Conservation (phyloP, 139 green algal species). For the Nannochloris sp. region DNA sequence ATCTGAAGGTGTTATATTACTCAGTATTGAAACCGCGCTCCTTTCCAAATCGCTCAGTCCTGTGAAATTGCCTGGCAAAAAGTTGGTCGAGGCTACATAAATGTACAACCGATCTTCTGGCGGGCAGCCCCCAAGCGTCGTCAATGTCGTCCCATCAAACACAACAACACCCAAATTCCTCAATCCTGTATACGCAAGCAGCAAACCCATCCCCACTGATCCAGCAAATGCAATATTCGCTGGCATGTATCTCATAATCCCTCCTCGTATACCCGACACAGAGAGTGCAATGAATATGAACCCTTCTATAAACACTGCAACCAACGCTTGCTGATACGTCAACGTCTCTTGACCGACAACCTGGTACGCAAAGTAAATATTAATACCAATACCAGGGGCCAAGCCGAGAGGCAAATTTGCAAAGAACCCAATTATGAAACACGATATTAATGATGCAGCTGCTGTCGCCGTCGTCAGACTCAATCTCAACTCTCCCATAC, state of each 20-base stretch:
- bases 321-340: conserved; percentile 42
- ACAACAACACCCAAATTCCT: conserved; percentile 52
- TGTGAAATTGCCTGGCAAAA: background rate
- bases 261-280: conserved; percentile 44
- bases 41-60: background rate
- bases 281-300: conserved; percentile 68
- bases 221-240: conserved; percentile 48
- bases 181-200: conserved; percentile 68
- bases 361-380: conserved; percentile 31
- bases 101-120: conserved; percentile 9
- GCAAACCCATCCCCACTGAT: conserved; percentile 60
- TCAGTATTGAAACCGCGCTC: background rate
- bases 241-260: conserved; percentile 55
- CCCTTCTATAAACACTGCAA: conserved; percentile 61
- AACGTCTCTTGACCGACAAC: conserved; percentile 32
- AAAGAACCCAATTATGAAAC: conserved; percentile 57
- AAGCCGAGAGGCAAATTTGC: conserved; percentile 68
- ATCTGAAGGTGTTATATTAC: background rate
- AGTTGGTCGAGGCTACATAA: conserved; percentile 5
- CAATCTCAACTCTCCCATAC: conserved; percentile 20
- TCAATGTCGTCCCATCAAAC: conserved; percentile 54
- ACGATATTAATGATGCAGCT: conserved; percentile 47
- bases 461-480: conserved; percentile 62
- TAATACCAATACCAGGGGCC: conserved; percentile 60
- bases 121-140: conserved; percentile 28